These are phyloP conservation scores for Sporobolomyces pararoseus DNA, from an alignment of 768 basidiomycete species.

Conservation along the genomic window DNA sequence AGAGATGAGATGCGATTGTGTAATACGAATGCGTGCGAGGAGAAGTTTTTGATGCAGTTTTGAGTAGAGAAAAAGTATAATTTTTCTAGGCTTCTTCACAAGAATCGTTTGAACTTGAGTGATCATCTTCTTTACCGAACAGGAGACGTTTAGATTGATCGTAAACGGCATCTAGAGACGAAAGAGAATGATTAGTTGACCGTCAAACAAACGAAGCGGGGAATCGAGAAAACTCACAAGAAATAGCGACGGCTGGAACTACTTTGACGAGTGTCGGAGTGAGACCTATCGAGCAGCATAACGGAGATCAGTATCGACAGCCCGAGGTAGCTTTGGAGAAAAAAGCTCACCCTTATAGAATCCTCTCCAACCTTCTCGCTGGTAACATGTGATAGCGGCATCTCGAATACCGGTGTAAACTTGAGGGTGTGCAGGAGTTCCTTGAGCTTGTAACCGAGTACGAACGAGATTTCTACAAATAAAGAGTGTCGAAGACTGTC, in stretches of 20 bases:
- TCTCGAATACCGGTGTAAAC: slow-evolving; percentile 82
- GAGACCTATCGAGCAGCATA: slow-evolving; percentile 55
- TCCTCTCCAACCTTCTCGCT: slow-evolving; percentile 83
- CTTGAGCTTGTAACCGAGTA: slow-evolving; percentile 91
- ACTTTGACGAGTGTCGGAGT: slow-evolving; percentile 94
- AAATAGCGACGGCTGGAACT: slow-evolving; percentile 92
- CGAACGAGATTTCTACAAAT: slow-evolving; percentile 70
- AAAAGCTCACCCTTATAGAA: slow-evolving; percentile 62
- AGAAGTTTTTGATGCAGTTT: too few species aligned
- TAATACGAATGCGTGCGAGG: too few species aligned
- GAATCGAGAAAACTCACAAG: slow-evolving; percentile 46
- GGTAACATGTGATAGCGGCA: slow-evolving; percentile 72
- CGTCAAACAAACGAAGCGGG: too few species aligned
- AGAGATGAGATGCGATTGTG: too few species aligned
- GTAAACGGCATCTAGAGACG: slow-evolving; percentile 36
- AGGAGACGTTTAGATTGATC: slow-evolving; percentile 35
- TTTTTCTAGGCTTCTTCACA: slow-evolving; percentile 11
- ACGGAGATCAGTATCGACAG: neutral
- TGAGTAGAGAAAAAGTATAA: too few species aligned
- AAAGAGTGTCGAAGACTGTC: neutral
- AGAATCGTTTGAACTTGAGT: slow-evolving; percentile 1
- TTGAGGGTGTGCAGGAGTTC: slow-evolving; percentile 90
- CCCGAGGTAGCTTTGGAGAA: neutral
- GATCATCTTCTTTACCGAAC: slow-evolving; percentile 29
- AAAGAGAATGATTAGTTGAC: neutral